These are phyloP conservation scores for Pterula multifida DNA, from an alignment of 1,284 basidiomycete genomes.

Conservation along the genomic window DNA sequence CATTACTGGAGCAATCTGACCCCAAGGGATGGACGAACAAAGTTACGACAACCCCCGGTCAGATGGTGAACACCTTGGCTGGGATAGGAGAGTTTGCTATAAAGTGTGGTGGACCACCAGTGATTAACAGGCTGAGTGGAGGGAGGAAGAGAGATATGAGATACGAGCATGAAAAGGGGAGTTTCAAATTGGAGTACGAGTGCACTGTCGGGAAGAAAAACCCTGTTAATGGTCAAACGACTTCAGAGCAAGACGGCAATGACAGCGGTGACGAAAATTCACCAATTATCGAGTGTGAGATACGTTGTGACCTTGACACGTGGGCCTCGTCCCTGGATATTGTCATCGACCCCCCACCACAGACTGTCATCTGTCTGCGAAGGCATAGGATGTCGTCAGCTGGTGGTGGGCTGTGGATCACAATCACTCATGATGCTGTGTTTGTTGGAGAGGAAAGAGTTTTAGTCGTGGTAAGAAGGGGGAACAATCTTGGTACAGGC, in stretches of 20 bases:
- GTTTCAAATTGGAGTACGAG: conserved; percentile 82
- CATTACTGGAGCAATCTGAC: conserved; percentile 93
- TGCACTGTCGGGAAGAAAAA: conserved; percentile 42
- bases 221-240: conserved; percentile 14
- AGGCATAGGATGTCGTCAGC: conserved; percentile 80
- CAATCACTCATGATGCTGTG: conserved; percentile 78
- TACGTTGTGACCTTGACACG: conserved; percentile 87
- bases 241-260: conserved; percentile 11
- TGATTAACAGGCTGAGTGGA: conserved; percentile 75
- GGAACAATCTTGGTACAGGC: conserved; percentile 67
- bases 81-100: conserved; percentile 92
- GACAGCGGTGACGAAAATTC: conserved; percentile 12
- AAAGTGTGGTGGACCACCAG: conserved; percentile 88
- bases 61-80: conserved; percentile 81
- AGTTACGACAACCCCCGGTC: conserved; percentile 72
- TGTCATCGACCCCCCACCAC: conserved; percentile 90
- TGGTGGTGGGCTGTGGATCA: conserved; percentile 95
- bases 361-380: conserved; percentile 71
- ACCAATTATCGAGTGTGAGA: conserved; percentile 79
- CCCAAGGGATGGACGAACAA: conserved; percentile 98
- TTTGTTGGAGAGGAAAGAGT: conserved; percentile 70
- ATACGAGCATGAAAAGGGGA: conserved; percentile 83
- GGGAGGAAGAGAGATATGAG: conserved; percentile 63
- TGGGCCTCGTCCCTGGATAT: conserved; percentile 87
- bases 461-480: conserved; percentile 66